Percentiles rank a stretch among this genome's conserved stretches.
These are phyloP conservation scores for Yamadazyma sp. DNA, from an alignment of 1,139 yeast genomes.

Conservation along the genomic window DNA sequence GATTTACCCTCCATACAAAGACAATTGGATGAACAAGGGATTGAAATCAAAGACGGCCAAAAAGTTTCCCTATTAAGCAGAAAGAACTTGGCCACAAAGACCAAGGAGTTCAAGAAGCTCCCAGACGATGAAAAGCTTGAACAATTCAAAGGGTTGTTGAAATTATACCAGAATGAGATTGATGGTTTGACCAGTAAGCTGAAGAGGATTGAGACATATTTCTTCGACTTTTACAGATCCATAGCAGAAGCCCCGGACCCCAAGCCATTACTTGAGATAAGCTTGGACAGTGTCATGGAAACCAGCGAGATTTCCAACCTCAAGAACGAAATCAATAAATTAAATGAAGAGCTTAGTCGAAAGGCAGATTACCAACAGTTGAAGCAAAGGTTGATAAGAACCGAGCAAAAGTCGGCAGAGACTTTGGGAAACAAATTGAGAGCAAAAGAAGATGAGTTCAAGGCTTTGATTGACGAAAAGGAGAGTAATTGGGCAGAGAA, in stretches of 20 bases:
- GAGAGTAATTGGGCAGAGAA: conserved; percentile 59
- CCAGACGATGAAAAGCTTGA: conserved; percentile 62
- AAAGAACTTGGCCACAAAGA: conserved; percentile 73
- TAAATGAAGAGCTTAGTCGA: conserved; percentile 62
- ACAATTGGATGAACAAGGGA: conserved; percentile 71
- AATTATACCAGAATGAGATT: conserved; percentile 84
- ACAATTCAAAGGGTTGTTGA: conserved; percentile 67
- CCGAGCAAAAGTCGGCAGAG: conserved; percentile 60
- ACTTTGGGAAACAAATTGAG: conserved; percentile 41
- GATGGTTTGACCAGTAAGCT: conserved; percentile 78
- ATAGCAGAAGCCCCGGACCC: conserved; percentile 95
- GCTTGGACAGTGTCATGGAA: conserved; percentile 66
- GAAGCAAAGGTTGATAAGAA: conserved; percentile 57
- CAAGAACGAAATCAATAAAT: conserved; percentile 50
- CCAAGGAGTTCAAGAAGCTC: conserved; percentile 78
- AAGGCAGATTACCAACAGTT: conserved; percentile 79
- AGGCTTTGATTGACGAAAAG: conserved; percentile 60
- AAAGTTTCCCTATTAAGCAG: conserved; percentile 64
- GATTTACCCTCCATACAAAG: conserved; percentile 69
- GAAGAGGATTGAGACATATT: conserved; percentile 68
- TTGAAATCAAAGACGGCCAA: conserved; percentile 71
- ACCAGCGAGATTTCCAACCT: conserved; percentile 55
- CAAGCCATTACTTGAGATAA: conserved; percentile 69
- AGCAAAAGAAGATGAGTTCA: conserved; percentile 66
- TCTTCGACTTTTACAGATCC: conserved; percentile 71